Evolutionary conservation across 495 filamentous ascomycete genomes (phyloP).

Genomic region (Podospora appendiculata): DNA sequence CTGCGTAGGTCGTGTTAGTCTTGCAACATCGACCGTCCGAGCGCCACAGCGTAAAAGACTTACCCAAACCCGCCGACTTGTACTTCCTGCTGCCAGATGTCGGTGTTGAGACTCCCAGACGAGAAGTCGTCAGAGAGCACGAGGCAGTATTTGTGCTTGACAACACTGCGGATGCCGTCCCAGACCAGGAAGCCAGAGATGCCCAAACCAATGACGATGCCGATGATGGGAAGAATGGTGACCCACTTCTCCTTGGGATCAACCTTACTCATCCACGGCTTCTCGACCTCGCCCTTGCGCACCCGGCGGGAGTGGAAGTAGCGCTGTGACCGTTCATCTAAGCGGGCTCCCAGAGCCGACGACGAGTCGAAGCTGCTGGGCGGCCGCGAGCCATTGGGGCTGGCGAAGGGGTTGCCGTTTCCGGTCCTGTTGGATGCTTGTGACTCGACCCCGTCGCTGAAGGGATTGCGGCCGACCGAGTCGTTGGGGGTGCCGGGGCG

Average conservation of each 20-base stretch:
- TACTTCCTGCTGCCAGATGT: constrained; percentile 70
- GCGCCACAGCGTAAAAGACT: constrained; percentile 15
- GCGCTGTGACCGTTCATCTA: constrained; percentile 28
- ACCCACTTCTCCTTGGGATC: constrained; percentile 82
- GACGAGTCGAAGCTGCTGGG: constrained; percentile 44
- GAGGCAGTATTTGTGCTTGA: constrained; percentile 66
- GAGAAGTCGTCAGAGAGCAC: constrained; percentile 65
- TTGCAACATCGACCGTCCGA: neutral
- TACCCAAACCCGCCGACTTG: constrained; percentile 81
- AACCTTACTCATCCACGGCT: constrained; percentile 59
- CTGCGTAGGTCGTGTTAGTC: constrained; percentile 30
- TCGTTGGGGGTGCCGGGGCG: constrained; percentile 32
- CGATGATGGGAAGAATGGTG: constrained; percentile 65
- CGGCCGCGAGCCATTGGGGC: constrained; percentile 48
- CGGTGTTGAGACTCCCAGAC: constrained; percentile 43
- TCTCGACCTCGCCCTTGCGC: constrained; percentile 59
- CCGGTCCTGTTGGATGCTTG: constrained; percentile 22
- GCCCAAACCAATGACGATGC: constrained; percentile 55
- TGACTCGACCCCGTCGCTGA: constrained; percentile 26
- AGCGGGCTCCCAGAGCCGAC: constrained; percentile 29
- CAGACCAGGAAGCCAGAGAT: constrained; percentile 63
- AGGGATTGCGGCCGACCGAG: constrained; percentile 21
- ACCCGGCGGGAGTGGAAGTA: constrained; percentile 74
- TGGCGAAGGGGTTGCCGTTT: constrained; percentile 47
- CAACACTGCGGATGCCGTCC: constrained; percentile 59